phyloP scores from a whole-genome alignment of 306 rosid species.

The Trifolium pratense region DNA sequence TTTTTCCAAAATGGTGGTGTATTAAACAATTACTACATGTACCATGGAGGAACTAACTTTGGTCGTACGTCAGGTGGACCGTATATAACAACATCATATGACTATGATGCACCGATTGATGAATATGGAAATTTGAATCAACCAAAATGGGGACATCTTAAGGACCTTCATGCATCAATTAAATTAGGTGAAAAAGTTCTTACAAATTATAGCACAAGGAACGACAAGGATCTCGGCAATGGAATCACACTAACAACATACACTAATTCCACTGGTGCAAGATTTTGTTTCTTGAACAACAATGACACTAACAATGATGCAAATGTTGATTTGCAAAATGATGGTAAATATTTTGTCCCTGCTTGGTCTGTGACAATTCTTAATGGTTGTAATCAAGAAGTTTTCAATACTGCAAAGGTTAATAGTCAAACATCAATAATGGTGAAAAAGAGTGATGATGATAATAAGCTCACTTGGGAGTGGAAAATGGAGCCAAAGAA shows the following conservation, averaged over 20 bases:
- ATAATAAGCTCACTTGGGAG: background rate
- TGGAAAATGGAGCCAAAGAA: constrained; percentile 17
- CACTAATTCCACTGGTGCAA: background rate
- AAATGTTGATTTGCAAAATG: background rate
- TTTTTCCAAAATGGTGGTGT: constrained; percentile 16
- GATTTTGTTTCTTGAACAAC: constrained; percentile 12
- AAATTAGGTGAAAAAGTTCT: constrained; percentile 15
- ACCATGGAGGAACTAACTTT: constrained; percentile 8
- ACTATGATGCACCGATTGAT: constrained; percentile 10
- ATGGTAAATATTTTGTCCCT: background rate
- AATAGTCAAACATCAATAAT: constrained; percentile 18
- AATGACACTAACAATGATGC: background rate
- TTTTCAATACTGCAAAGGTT: constrained; percentile 18
- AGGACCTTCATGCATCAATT: background rate
- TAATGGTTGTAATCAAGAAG: constrained; percentile 1
- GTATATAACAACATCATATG: background rate
- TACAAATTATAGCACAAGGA: background rate
- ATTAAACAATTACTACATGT: constrained; percentile 14
- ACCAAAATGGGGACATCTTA: constrained; percentile 14
- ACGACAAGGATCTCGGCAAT: background rate
- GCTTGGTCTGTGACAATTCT: background rate
- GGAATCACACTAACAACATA: background rate
- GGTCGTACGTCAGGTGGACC: background rate
- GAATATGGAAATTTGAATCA: constrained; percentile 18
- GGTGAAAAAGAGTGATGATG: background rate